A percentile compares a stretch with the other conserved stretches of the same genome.
These are phyloP conservation scores for Daldinia vernicosa DNA, from an alignment of 495 filamentous ascomycete genomes.

Conservation along the genomic window DNA sequence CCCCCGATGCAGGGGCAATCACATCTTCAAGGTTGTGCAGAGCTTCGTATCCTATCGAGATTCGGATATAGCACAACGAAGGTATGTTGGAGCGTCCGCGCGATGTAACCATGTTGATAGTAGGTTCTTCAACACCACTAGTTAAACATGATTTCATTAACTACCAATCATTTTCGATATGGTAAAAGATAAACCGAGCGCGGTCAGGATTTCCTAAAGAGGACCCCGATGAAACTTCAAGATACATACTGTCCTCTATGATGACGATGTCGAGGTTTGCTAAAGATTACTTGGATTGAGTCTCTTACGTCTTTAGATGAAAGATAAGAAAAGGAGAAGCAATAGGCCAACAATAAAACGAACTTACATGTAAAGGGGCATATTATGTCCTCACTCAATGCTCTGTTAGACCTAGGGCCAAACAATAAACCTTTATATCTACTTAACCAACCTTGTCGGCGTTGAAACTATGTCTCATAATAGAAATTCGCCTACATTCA, in stretches of 20 bases:
- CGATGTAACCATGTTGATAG: not conserved
- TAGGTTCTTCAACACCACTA: not conserved
- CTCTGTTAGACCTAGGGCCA: not conserved
- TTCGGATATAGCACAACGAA: not conserved
- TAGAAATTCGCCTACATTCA: slow-evolving; percentile 6
- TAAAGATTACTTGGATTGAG: not conserved
- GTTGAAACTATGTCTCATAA: slow-evolving; percentile 32
- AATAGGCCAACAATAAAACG: not conserved
- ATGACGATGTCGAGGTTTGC: not conserved
- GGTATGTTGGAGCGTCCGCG: not conserved
- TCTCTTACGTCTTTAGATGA: not conserved
- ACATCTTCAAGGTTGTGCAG: not conserved
- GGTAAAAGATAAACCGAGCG: not conserved
- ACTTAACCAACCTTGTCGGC: not conserved
- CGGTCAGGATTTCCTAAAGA: not conserved
- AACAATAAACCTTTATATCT: slow-evolving; percentile 16
- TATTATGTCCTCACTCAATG: not conserved
- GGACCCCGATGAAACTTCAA: not conserved
- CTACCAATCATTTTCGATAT: not conserved
- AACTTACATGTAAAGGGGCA: not conserved
- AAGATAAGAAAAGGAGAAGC: not conserved
- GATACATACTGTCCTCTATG: not conserved
- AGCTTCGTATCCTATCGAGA: not conserved
- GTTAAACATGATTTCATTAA: not conserved
- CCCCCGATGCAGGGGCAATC: not conserved